Percentiles rank a stretch among this genome's conserved stretches.
Evolutionary conservation across 2,329 filamentous ascomycete species (phyloP).

Genomic region (Hansfordia pulvinata): DNA sequence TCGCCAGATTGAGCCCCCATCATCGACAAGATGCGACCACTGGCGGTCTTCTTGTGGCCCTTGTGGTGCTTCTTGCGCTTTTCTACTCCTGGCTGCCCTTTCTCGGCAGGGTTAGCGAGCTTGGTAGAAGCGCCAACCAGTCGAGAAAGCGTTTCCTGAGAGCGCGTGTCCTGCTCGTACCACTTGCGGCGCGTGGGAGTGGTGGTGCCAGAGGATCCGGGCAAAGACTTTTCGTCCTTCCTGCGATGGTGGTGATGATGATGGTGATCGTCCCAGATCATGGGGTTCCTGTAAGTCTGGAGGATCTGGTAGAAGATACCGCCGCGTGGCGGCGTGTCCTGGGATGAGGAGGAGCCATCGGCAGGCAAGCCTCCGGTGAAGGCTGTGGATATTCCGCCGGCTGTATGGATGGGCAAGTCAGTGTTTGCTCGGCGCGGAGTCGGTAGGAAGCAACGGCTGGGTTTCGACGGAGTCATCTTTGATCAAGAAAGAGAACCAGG

Average conservation of each 20-base stretch:
- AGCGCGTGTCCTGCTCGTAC: constrained; percentile 23
- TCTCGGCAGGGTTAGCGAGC: constrained; percentile 9
- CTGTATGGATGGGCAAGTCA: not conserved
- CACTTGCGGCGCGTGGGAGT: constrained; percentile 26
- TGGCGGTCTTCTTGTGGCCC: constrained; percentile 18
- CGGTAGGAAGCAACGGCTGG: no score
- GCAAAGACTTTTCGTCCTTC: constrained; percentile 10
- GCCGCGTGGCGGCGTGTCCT: constrained; percentile 5
- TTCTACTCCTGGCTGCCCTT: no score
- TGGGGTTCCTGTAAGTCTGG: constrained; percentile 9
- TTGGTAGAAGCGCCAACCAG: constrained; percentile 18
- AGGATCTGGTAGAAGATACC: constrained; percentile 12
- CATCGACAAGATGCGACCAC: constrained; percentile 15
- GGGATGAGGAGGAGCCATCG: constrained; percentile 2
- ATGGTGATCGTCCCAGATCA: no score
- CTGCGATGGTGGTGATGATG: no score
- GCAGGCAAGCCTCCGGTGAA: no score
- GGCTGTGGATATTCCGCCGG: not conserved
- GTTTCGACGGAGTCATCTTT: no score
- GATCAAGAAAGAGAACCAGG: no score
- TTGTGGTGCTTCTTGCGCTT: no score
- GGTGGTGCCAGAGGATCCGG: constrained; percentile 18
- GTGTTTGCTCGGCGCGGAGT: no score
- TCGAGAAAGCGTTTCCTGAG: constrained; percentile 26
- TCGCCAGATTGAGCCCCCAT: constrained; percentile 22